These are phyloP conservation scores for Sordaria brevicollis DNA, from an alignment of 495 filamentous ascomycete species.

Conservation along the genomic window DNA sequence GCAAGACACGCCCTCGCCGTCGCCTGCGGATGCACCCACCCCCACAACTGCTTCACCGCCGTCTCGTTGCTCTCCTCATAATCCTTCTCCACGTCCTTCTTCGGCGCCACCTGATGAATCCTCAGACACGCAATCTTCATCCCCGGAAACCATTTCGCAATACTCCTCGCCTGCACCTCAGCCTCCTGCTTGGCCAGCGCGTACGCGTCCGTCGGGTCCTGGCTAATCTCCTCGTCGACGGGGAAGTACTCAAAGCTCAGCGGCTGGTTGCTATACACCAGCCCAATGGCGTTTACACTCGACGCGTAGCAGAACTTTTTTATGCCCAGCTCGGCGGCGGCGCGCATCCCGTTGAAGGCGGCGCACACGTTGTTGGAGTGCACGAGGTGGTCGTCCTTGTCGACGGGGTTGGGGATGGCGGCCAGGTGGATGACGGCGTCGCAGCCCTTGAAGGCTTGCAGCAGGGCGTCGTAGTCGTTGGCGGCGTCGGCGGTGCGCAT, in stretches of 20 bases:
- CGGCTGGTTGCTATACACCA: not conserved
- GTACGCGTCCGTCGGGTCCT: not conserved
- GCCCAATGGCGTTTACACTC: not conserved
- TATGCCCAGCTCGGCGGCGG: not conserved
- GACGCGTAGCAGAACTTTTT: not conserved
- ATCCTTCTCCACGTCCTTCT: not conserved
- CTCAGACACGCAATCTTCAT: not conserved
- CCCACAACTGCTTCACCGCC: not conserved
- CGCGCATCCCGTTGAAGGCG: not conserved
- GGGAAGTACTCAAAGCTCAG: not conserved
- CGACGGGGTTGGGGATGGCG: not conserved
- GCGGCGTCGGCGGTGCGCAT: not conserved
- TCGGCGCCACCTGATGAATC: not conserved
- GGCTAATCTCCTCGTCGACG: not conserved
- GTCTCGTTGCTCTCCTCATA: not conserved
- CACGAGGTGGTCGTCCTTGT: not conserved
- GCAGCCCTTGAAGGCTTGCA: not conserved
- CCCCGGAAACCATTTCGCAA: not conserved
- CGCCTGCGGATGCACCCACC: not conserved
- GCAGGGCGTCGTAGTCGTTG: not conserved
- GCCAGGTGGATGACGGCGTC: not conserved
- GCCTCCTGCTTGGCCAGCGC: not conserved
- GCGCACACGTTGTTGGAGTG: not conserved
- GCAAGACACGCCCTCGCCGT: not conserved
- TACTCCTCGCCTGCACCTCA: not conserved